These are phyloP conservation scores for Nyssa sinensis DNA, from an alignment of 148 eudicot genomes.

Conservation along the genomic window DNA sequence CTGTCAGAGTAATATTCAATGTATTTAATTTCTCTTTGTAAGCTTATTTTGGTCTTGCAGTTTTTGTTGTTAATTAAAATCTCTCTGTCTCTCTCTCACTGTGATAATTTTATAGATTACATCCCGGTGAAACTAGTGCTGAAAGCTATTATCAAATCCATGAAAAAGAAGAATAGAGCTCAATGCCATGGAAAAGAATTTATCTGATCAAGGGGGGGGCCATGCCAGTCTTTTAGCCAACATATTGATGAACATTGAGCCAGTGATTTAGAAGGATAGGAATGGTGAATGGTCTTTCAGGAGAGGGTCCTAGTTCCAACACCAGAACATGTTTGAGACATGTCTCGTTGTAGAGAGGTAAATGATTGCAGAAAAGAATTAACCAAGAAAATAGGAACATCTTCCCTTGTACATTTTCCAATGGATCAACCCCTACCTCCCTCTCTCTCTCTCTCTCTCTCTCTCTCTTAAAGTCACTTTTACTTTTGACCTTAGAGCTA, in stretches of 20 bases:
- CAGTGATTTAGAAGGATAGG: constrained; percentile 18
- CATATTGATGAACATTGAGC: constrained; percentile 24
- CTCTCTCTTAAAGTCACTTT: not conserved
- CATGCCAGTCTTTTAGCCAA: constrained; percentile 24
- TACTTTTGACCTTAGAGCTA: constrained; percentile 15
- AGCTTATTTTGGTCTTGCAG: too few species aligned
- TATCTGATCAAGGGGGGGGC: constrained; percentile 15
- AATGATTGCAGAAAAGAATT: not conserved
- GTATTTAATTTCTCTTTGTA: too few species aligned
- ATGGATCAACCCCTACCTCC: not conserved
- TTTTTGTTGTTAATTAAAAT: too few species aligned
- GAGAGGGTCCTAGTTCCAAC: constrained; percentile 22
- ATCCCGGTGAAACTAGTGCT: constrained; percentile 5
- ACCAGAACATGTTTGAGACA: constrained; percentile 60
- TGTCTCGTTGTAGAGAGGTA: constrained; percentile 34
- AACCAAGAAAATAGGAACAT: constrained; percentile 12
- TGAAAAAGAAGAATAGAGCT: not conserved
- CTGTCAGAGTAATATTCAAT: too few species aligned
- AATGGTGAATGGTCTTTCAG: constrained; percentile 14
- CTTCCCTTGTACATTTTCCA: constrained; percentile 11
- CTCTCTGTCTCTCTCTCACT: too few species aligned
- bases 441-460: not conserved
- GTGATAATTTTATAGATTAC: too few species aligned
- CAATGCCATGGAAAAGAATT: constrained; percentile 11
- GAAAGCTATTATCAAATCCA: constrained; percentile 1